A percentile compares a stretch with the other conserved stretches of the same genome.
Conservation (phyloP, 306 rosid species). For the Chamaecrista fasciculata region DNA sequence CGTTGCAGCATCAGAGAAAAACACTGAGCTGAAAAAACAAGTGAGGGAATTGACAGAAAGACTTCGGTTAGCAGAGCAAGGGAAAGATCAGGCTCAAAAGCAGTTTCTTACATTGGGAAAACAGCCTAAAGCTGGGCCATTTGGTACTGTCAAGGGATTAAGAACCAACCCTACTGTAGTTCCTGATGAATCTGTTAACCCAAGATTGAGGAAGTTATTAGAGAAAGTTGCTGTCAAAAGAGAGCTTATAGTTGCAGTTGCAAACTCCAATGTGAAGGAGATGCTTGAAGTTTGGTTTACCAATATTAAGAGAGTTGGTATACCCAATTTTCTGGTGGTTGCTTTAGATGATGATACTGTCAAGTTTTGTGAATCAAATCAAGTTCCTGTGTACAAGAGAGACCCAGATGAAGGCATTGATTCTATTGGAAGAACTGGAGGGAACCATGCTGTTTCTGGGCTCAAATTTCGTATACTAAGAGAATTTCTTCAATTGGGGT, state of each 20-base stretch:
- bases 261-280: background rate
- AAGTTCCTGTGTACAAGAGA: slow-evolving; percentile 3
- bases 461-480: slow-evolving; percentile 13
- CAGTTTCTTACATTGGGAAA: slow-evolving; percentile 1
- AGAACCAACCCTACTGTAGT: background rate
- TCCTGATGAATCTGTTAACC: slow-evolving; percentile 11
- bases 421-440: slow-evolving; percentile 8
- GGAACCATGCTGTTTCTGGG: background rate
- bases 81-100: background rate
- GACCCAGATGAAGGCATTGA: background rate
- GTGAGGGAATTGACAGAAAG: slow-evolving; percentile 1
- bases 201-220: background rate
- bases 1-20: background rate
- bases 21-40: background rate
- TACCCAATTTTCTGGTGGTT: slow-evolving; percentile 1
- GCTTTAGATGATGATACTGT: slow-evolving; percentile 1
- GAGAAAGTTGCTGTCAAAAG: background rate
- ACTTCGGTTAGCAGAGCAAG: background rate
- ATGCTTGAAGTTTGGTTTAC: slow-evolving; percentile 1
- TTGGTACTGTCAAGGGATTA: slow-evolving; percentile 14
- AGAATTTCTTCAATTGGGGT: slow-evolving; percentile 4
- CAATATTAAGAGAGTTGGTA: slow-evolving; percentile 2
- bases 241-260: slow-evolving; percentile 9
- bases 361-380: slow-evolving; percentile 1
- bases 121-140: slow-evolving; percentile 5